phyloP scores from a whole-genome alignment of 139 green algal genomes.

The Dunaliella sp. region DNA sequence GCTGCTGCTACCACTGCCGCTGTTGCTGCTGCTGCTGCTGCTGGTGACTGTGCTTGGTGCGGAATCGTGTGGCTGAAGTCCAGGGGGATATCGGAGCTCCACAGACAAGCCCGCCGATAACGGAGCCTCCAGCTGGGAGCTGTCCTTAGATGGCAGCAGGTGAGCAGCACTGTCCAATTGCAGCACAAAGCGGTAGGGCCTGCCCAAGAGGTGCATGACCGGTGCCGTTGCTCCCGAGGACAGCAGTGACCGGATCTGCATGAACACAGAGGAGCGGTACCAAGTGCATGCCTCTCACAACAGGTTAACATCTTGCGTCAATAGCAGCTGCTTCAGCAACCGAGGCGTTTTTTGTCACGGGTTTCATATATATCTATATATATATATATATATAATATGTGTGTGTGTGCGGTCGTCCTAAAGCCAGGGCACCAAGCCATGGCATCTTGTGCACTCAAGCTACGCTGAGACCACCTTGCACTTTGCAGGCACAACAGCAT shows the following conservation, averaged over 20 bases:
- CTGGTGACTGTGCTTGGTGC: background rate
- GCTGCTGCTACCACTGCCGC: background rate
- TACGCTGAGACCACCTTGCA: too few relatives aligned
- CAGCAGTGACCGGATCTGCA: conserved; percentile 49
- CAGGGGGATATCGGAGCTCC: background rate
- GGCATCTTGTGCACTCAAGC: too few relatives aligned
- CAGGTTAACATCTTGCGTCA: too few relatives aligned
- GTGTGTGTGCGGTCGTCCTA: background rate
- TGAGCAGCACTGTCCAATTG: background rate
- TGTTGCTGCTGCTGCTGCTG: background rate
- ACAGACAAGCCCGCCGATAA: background rate
- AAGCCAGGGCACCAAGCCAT: too few relatives aligned
- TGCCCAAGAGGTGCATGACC: conserved; percentile 38
- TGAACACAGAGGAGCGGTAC: background rate
- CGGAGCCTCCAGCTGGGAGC: background rate
- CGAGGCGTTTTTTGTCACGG: background rate
- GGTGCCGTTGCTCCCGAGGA: conserved; percentile 36
- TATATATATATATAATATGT: background rate
- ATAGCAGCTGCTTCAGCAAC: background rate
- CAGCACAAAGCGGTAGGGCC: conserved; percentile 44
- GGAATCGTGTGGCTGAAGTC: background rate
- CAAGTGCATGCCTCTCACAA: background rate
- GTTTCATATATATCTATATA: background rate
- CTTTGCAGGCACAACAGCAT: too few relatives aligned
- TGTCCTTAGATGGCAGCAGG: background rate